Base-by-base conservation (phyloP, 148 eudicot species). In the Selenicereus undatus region DNA sequence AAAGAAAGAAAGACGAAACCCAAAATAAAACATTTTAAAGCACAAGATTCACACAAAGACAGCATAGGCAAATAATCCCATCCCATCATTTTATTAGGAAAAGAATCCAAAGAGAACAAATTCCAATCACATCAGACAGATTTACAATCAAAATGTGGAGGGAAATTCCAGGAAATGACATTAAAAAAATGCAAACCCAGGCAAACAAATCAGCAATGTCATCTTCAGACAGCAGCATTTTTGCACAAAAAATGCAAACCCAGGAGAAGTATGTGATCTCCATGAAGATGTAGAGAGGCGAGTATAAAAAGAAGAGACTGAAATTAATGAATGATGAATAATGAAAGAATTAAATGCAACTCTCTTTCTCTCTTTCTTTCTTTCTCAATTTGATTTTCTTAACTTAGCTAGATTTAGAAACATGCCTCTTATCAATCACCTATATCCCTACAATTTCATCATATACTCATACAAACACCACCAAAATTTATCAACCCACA, bases 191-290 rank as follows among this genome's bases (percentile, higher is more conserved):
- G 11, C 17, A 50, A 54, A 76, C 35, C 21, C n/a, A 60, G 22
- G 27, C 68, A 64, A 64, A 64, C n/a, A 24, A 20, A 81, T 75
- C 78, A 39, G 21, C 35, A 52, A 50, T 62, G 52, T 74, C 24
- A 72, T 72, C 71, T 39, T 80, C 24, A 65, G n/a, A 74, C 29
- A 29, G 30, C 48, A 27, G 27, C 78, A 74, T 75, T 65, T 48
- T 75, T 20, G 18, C 29, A 27, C 20, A 8, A 80, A 52, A 52
- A n/a, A n/a, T n/a, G n/a, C n/a, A n/a, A n/a, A n/a, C n/a, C n/a
- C n/a, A n/a, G n/a, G n/a, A n/a, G n/a, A n/a, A n/a, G n/a, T 62
- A 77, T 77, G 62, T 82, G 81, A 82, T 82, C 78, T 76, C 82
- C 75, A 79, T 75, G 82, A 79, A 83, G 73, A 72, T 79, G 79